Evolutionary conservation across 2,329 filamentous ascomycete species (phyloP), one percentile per base, ranked within the genome.

Genomic region (Trichophyton equinum): DNA sequence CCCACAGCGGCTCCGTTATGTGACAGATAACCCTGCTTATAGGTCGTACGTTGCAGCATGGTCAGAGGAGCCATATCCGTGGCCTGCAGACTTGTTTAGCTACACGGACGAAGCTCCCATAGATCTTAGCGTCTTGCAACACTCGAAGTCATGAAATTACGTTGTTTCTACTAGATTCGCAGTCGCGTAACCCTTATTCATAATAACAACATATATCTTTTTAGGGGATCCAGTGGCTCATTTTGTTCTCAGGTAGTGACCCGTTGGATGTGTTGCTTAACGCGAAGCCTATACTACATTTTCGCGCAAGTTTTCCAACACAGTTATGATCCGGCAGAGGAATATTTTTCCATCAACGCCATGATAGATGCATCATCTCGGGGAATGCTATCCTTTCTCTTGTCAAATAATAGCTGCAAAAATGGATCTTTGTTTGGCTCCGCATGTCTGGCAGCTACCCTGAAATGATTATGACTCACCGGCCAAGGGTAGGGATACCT

Each of bases 401-500:
- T 61, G 40, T 69, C 59, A 38, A 73, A 67, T 59, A 76, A 63
- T 15, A 70, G 46, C 55, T 22, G 63, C 11, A 72, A 63, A 64
- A 76, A 75, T 2, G 70, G 71, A 38, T 67, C 65, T 11, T 57
- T 47, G 15, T 55, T 15, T 18, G 64, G 64, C 36, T 64, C 64
- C 1, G 68, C 70, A 65, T 65, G 67, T 27, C 69, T 68, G 51
- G 71, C 62, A 13, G 72, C 71, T 1, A 68, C 63, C 9, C 65
- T 64, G 61, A 73, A 75, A 64, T 74, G 69, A 4, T 62, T 67
- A 13, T 63, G 60, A n/a, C 65, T 64, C 9, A 73, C 64, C 1
- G 73, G 74, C 74, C 74, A 76, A 5, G 44, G 64, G 2, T 66
- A 58, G 2, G 67, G 66, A 46, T 72, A 71, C 6, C 67, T 67